Evolutionary conservation across 306 rosid genomes (phyloP), one percentile per base, ranked within the genome.

Genomic region (Adenanthera pavonina): DNA sequence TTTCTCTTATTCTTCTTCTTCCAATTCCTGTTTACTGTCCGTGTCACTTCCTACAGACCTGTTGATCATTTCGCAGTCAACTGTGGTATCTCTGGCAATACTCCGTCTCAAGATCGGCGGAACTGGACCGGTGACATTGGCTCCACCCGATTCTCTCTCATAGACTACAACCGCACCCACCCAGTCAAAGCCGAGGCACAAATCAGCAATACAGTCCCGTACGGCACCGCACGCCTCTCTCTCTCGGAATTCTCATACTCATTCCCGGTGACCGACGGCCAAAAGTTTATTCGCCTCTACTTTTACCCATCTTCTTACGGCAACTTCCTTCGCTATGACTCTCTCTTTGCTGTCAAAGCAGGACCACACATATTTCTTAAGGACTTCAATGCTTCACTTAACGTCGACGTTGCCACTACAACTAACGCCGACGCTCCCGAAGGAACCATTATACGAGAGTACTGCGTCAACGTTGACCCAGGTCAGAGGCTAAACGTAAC

Each of bases 341-440:
- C 90, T 20, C 19, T 81, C 20, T 91, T 89, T 75, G 84, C 91
- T 6, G 95, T 91, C 53, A 52, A 30, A 61, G 82, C 78, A 1
- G 82, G 80, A 1, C 8, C 6, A 13, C 75, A 43, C 41, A 86
- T 88, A 13, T 86, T 89, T 36, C 88, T 91, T 1, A 66, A 68
- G 0, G 75, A 91, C 80, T 89, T 89, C 86, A 88, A 77, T 14
- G 60, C 87, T 13, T 84, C 75, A 0, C 67, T 65, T 4, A 69
- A 76, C 8, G 56, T 77, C 1, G 19, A 14, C 2, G 7, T 8
- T 12, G 25, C 0, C 0, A 12, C 0, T 10, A 2, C 43, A 40
- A 3, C 6, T 40, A 3, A 40, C 5, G 5, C 0, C 9, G 48
- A 1, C 5, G 3, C 8, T 40, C 43, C 20, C 1, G 17, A 33